These are phyloP conservation scores for Penicillium lividum DNA, from an alignment of 495 filamentous ascomycete genomes.

Conservation along the genomic window DNA sequence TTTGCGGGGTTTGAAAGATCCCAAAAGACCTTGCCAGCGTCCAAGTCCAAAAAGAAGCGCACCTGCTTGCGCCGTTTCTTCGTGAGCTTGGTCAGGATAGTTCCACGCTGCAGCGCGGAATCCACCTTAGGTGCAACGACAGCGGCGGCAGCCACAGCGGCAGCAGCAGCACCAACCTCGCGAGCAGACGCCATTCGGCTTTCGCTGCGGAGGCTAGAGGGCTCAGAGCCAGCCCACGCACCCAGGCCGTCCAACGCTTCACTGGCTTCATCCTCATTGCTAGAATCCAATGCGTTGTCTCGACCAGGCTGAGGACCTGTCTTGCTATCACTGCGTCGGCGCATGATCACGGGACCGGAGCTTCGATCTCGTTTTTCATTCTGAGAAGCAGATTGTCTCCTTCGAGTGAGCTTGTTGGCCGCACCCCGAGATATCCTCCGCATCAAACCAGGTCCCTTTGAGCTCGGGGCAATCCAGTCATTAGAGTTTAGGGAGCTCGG, in stretches of 20 bases:
- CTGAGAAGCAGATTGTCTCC: conserved; percentile 69
- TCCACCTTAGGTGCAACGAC: conserved; percentile 70
- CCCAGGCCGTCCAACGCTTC: conserved; percentile 51
- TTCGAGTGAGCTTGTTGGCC: conserved; percentile 59
- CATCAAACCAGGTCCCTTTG: conserved; percentile 60
- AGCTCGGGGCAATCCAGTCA: conserved; percentile 54
- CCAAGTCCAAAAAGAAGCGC: conserved; percentile 74
- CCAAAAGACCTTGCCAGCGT: conserved; percentile 85
- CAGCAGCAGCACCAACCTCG: conserved; percentile 21
- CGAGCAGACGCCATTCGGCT: conserved; percentile 32
- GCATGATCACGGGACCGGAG: conserved; percentile 82
- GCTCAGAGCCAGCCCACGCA: conserved; percentile 39
- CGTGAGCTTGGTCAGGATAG: conserved; percentile 73
- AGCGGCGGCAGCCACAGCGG: conserved; percentile 34
- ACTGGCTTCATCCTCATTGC: conserved; percentile 64
- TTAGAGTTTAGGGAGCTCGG: conserved; percentile 38
- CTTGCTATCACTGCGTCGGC: conserved; percentile 85
- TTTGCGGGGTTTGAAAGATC: conserved; percentile 76
- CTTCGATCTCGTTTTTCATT: conserved; percentile 79
- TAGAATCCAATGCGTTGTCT: conserved; percentile 50
- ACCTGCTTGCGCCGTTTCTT: conserved; percentile 76
- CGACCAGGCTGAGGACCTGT: conserved; percentile 58
- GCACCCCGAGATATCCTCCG: conserved; percentile 67
- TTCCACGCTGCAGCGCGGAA: conserved; percentile 71
- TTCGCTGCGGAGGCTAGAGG: conserved; percentile 43